phyloP scores from a whole-genome alignment of 176 grass and related monocot genomes.

The Eremochloa ophiuroides region DNA sequence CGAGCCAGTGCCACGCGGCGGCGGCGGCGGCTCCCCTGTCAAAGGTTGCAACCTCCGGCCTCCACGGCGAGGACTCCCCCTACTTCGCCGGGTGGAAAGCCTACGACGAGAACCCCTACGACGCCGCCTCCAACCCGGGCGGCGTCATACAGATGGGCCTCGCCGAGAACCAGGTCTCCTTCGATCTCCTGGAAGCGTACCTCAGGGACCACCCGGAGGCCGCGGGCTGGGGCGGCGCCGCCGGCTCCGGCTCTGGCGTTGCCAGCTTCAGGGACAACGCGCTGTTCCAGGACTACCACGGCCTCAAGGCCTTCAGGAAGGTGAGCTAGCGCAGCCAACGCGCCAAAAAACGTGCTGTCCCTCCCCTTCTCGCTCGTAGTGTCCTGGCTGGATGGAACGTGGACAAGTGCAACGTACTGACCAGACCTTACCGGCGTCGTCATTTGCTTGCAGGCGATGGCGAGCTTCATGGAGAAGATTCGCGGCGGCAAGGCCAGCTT shows the following conservation, averaged over 20 bases:
- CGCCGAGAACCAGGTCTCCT: constrained; percentile 91
- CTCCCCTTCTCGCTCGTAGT: too few species aligned
- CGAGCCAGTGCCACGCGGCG: not conserved
- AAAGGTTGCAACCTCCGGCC: constrained; percentile 44
- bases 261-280: constrained; percentile 84
- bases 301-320: constrained; percentile 66
- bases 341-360: too few species aligned
- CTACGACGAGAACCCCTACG: constrained; percentile 77
- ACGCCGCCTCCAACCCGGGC: constrained; percentile 47
- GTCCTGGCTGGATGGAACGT: not conserved
- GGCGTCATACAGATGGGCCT: constrained; percentile 95
- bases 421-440: not conserved
- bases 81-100: constrained; percentile 94
- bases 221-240: constrained; percentile 31
- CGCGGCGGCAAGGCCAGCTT: constrained; percentile 65
- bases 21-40: constrained; percentile 36
- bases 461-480: constrained; percentile 83
- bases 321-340: too few species aligned
- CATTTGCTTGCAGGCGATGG: constrained; percentile 67
- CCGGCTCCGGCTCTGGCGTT: constrained; percentile 14
- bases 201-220: constrained; percentile 59
- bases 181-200: constrained; percentile 80
- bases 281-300: constrained; percentile 91
- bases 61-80: constrained; percentile 81
- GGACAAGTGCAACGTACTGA: not conserved